These are phyloP conservation scores for Posidonia australis DNA, from an alignment of 106 monocot species.

Conservation along the genomic window DNA sequence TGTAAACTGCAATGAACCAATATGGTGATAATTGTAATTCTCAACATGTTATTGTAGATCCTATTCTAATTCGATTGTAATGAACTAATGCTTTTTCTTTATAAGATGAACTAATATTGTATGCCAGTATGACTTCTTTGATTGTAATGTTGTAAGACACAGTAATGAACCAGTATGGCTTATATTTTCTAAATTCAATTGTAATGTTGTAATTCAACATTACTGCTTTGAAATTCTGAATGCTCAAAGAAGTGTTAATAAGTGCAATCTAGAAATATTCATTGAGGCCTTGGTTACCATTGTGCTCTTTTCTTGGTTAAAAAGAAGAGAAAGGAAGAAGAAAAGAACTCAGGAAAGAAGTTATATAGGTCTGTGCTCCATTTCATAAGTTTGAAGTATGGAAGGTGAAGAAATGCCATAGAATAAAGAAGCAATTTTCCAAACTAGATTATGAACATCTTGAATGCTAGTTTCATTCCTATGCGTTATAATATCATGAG, in stretches of 20 bases:
- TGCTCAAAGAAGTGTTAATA: constrained; percentile 71
- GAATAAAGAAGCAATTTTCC: constrained; percentile 60
- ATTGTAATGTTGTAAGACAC: no score
- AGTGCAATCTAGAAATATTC: constrained; percentile 52
- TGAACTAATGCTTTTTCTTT: no score
- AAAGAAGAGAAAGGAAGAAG: neutral
- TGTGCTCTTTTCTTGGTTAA: neutral
- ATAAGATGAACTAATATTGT: no score
- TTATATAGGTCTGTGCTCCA: constrained; percentile 75
- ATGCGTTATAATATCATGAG: neutral
- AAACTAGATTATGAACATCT: constrained; percentile 93
- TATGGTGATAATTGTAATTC: no score
- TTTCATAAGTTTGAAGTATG: constrained; percentile 72
- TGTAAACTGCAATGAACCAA: no score
- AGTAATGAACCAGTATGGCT: no score
- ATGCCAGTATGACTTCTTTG: no score
- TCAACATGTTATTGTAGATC: no score
- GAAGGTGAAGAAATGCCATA: constrained; percentile 45
- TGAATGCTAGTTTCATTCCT: constrained; percentile 99
- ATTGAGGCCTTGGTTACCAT: constrained; percentile 3
- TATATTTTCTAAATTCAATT: no score
- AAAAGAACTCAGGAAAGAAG: constrained; percentile 9
- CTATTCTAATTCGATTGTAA: no score
- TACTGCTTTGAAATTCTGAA: constrained; percentile 84
- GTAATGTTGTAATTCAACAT: no score